These are phyloP conservation scores for Ampelocalamus luodianensis DNA, from an alignment of 176 grass and related monocot genomes.

Conservation along the genomic window DNA sequence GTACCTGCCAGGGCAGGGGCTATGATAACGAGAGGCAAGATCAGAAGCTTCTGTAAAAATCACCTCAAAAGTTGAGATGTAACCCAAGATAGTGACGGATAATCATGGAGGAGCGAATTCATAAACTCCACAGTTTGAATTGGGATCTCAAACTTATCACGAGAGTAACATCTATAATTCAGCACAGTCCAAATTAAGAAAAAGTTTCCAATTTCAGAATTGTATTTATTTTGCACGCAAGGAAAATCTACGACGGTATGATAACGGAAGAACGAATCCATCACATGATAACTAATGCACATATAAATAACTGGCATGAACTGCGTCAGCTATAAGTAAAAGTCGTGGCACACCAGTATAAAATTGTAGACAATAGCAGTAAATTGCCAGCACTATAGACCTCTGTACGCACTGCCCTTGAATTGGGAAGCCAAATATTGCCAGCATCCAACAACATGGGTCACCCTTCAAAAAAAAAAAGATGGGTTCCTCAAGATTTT, in stretches of 20 bases:
- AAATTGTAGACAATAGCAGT: not conserved
- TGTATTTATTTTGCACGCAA: not conserved
- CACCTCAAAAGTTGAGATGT: slow-evolving; percentile 27
- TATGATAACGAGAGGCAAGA: not conserved
- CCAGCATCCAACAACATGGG: no score
- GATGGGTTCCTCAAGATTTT: no score
- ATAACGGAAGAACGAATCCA: not conserved
- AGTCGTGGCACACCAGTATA: not conserved
- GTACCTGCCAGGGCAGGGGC: not conserved
- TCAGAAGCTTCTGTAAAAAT: slow-evolving; percentile 31
- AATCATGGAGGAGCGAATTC: not conserved
- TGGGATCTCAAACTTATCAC: not conserved
- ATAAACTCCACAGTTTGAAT: not conserved
- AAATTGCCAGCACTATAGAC: no score
- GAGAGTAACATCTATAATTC: not conserved
- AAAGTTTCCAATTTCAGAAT: not conserved
- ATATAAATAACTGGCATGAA: not conserved
- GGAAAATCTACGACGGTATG: not conserved
- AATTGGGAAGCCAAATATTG: no score
- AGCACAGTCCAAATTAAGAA: not conserved
- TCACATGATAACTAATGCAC: not conserved
- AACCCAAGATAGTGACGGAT: slow-evolving; percentile 23
- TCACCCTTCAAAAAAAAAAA: no score
- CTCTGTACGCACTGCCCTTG: no score
- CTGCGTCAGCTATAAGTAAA: not conserved